Evolutionary conservation across 768 basidiomycete genomes (phyloP).

Genomic region (Phylloporus arenicola): DNA sequence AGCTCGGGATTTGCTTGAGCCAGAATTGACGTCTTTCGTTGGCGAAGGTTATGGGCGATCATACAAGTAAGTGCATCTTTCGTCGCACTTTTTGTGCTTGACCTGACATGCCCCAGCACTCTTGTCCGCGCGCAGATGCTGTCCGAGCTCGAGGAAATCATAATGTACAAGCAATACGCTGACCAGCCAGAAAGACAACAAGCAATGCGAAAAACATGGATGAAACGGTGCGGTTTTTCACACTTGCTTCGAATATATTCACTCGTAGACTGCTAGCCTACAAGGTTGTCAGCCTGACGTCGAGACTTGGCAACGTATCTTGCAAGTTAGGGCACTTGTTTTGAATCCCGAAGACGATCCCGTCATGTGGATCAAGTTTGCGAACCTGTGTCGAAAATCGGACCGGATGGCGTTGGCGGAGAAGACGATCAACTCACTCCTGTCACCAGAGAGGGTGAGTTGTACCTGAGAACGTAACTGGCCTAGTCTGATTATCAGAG

Average conservation of each 20-base stretch:
- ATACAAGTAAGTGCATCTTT: conserved; percentile 67
- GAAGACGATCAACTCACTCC: conserved; percentile 90
- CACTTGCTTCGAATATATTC: background rate
- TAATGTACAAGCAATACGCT: conserved; percentile 87
- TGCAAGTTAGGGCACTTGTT: conserved; percentile 93
- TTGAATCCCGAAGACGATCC: conserved; percentile 91
- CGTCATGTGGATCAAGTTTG: conserved; percentile 98
- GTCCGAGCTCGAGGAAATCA: conserved; percentile 96
- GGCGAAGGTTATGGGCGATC: conserved; percentile 97
- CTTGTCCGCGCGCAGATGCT: conserved; percentile 99
- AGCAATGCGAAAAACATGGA: conserved; percentile 93
- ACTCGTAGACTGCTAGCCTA: conserved; percentile 43
- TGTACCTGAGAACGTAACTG: background rate
- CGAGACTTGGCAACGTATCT: conserved; percentile 96
- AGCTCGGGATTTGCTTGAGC: conserved; percentile 87
- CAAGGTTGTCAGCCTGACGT: conserved; percentile 97
- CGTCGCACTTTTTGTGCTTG: conserved; percentile 1
- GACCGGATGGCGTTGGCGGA: conserved; percentile 94
- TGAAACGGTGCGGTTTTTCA: conserved; percentile 67
- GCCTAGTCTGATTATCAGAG: conserved; percentile 1
- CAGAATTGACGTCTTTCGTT: conserved; percentile 85
- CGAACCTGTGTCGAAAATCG: conserved; percentile 92
- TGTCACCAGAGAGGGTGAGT: conserved; percentile 66
- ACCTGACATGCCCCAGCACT: conserved; percentile 46
- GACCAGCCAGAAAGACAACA: conserved; percentile 92